Base-by-base conservation (phyloP, 169 alveolate genomes). In the Plasmodium sp. region DNA sequence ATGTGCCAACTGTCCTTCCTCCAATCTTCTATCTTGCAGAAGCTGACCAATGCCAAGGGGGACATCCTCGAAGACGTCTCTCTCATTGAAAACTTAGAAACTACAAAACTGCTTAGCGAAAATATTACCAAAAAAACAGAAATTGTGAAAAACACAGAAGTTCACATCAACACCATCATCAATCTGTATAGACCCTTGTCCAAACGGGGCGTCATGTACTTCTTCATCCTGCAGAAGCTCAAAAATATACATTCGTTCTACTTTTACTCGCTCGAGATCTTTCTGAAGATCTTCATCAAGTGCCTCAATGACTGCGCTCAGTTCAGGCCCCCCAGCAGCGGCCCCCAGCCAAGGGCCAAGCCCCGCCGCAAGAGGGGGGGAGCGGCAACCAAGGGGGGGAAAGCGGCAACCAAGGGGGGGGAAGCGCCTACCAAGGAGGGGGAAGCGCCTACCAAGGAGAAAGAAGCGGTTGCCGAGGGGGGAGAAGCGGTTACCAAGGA, bases 131-230 rank as follows among this genome's bases (percentile, higher is more conserved):
- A 98, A 84, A 98, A 98, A 93, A 98, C 98, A 93, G 99, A 97
- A 83, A 97, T 97, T 62, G 99, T 99, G 45, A 98, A 98, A 93
- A 98, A 96, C 71, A 98, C 99, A 9, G 99, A 98, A 95, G 98
- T 97, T 74, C 96, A 97, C 93, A 98, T 99, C 81, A 98, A 98
- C 81, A 98, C 98, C 93, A 97, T 99, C 83, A 98, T 99, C 39
- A 99, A 99, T 95, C 97, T 97, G 77, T 99, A 98, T 94, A 98
- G 99, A 71, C 99, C 99, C 34, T 99, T 99, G 9, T 99, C 99
- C 36, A 91, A 96, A 75, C 96, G 99, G 93, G 99, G 99, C 73
- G 99, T 99, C 31, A 86, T 98, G 80, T 96, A 98, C 48, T 98
- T 97, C 96, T 98, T 98, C 98, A 95, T 98, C 94, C 96, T 98